Percentiles rank a stretch among this genome's conserved stretches.
Conservation (phyloP, 176 grass and related monocot genomes). For the Elaeis guineensis region DNA sequence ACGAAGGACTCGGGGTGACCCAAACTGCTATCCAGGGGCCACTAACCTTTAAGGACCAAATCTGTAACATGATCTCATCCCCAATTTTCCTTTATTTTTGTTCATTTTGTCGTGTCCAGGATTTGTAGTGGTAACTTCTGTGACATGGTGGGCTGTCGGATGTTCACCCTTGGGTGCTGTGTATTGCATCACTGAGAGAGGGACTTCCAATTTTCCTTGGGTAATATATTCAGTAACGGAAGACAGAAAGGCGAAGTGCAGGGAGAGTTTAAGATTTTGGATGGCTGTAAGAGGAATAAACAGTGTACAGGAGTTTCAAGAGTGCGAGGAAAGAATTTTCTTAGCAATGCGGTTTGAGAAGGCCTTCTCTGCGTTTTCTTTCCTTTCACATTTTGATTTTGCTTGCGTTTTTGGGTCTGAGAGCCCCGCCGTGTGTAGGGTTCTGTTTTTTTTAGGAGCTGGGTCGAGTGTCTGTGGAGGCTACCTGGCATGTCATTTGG, state of each 20-base stretch:
- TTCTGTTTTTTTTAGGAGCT: conserved; percentile 43
- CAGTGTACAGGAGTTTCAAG: conserved; percentile 67
- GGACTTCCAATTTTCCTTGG: conserved; percentile 27
- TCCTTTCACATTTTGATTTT: conserved; percentile 22
- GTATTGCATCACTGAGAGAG: conserved; percentile 14
- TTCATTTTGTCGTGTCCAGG: conserved; percentile 15
- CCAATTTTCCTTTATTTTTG: conserved; percentile 2
- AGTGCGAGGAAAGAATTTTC: conserved; percentile 26
- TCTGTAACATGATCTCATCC: conserved; percentile 16
- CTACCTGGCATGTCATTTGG: conserved; percentile 23
- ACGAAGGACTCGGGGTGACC: conserved; percentile 53
- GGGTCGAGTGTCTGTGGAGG: conserved; percentile 18
- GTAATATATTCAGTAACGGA: conserved; percentile 33
- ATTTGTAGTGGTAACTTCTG: conserved; percentile 12
- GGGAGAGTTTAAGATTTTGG: conserved; percentile 76
- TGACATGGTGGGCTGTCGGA: conserved; percentile 11
- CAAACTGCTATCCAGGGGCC: background rate
- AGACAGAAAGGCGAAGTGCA: conserved; percentile 45
- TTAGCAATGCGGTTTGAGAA: background rate
- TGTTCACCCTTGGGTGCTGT: conserved; percentile 14
- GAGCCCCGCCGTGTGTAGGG: conserved; percentile 32
- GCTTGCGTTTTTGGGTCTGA: conserved; percentile 29
- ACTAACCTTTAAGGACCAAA: conserved; percentile 39
- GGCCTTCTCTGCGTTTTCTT: conserved; percentile 46
- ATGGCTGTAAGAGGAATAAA: conserved; percentile 48